phyloP scores from a whole-genome alignment of 192 early-diverging fungal species.

The Coemansia umbellata region DNA sequence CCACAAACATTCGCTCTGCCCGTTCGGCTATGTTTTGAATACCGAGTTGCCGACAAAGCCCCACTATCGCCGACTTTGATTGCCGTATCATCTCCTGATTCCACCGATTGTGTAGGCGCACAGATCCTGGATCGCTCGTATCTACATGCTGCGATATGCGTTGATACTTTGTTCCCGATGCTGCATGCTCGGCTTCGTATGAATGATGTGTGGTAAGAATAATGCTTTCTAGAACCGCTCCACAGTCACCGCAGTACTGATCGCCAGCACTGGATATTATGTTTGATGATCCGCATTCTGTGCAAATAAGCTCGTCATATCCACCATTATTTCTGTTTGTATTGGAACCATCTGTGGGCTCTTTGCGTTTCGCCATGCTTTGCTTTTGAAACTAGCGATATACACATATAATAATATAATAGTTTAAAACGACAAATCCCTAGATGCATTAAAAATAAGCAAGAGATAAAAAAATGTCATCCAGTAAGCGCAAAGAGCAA shows the following conservation, averaged over 20 bases:
- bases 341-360: neutral
- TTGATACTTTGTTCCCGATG: slow-evolving; percentile 1
- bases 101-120: slow-evolving; percentile 15
- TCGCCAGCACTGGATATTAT: slow-evolving; percentile 8
- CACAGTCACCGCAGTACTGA: slow-evolving; percentile 33
- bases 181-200: slow-evolving; percentile 3
- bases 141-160: neutral
- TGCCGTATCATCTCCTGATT: slow-evolving; percentile 9
- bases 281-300: neutral
- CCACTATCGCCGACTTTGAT: neutral
- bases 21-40: slow-evolving; percentile 4
- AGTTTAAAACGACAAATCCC: too few relatives aligned
- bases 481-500: too few relatives aligned
- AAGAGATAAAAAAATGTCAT: too few relatives aligned
- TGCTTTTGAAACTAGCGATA: too few relatives aligned
- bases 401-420: too few relatives aligned
- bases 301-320: neutral
- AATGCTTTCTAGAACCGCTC: slow-evolving; percentile 17
- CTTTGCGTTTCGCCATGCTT: neutral
- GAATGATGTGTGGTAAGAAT: slow-evolving; percentile 7
- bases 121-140: neutral
- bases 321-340: neutral
- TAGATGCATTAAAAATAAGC: too few relatives aligned
- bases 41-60: neutral
- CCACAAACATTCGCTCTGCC: slow-evolving; percentile 17